Conservation (phyloP, 2,329 filamentous ascomycete species). For the Colletotrichum tropicale region DNA sequence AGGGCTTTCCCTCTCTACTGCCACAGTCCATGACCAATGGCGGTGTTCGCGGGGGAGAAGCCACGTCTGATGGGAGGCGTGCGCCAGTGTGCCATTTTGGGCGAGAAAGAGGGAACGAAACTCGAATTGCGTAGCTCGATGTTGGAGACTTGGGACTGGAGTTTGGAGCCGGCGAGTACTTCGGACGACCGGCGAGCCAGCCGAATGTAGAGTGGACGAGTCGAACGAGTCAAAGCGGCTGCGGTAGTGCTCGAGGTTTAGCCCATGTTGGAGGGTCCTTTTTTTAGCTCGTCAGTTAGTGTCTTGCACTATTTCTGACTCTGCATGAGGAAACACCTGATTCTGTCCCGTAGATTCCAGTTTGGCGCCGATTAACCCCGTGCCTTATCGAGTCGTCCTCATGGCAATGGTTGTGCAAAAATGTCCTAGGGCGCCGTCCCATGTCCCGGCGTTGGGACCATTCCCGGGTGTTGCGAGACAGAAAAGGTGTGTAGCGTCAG, state of each 20-base stretch:
- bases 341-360: background rate
- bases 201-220: background rate
- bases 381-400: background rate
- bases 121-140: background rate
- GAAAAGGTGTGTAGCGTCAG: background rate
- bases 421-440: background rate
- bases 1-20: background rate
- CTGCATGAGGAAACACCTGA: background rate
- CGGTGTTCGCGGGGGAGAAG: background rate
- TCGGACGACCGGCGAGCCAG: background rate
- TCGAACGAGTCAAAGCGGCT: slow-evolving; percentile 2
- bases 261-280: background rate
- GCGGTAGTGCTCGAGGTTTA: background rate
- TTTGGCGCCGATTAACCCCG: background rate
- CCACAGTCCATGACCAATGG: background rate
- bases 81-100: background rate
- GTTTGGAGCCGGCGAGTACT: background rate
- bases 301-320: background rate
- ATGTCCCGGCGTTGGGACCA: background rate
- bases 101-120: background rate
- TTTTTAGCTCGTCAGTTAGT: background rate
- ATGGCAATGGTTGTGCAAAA: background rate
- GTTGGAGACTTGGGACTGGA: background rate
- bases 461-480: background rate
- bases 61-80: background rate